These are phyloP conservation scores for Pseudocercospora crystallina DNA, from an alignment of 2,329 filamentous ascomycete species.

Conservation along the genomic window DNA sequence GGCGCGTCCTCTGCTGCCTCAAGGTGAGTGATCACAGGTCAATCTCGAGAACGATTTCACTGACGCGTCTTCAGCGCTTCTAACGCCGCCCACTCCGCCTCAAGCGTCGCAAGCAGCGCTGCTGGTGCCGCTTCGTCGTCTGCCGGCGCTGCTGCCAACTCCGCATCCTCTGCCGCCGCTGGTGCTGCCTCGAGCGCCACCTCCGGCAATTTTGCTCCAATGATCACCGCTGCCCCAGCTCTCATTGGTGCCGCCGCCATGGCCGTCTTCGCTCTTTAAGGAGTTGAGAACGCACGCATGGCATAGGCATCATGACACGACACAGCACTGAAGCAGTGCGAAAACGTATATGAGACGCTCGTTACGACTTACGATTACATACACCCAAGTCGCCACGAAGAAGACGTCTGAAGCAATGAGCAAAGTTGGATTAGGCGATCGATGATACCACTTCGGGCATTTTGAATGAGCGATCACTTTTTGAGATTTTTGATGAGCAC, in stretches of 20 bases:
- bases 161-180: slow-evolving; percentile 9
- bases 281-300: slow-evolving; percentile 40
- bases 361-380: slow-evolving; percentile 19
- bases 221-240: slow-evolving; percentile 35
- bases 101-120: slow-evolving; percentile 14
- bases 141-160: slow-evolving; percentile 11
- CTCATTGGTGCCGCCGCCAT: slow-evolving; percentile 35
- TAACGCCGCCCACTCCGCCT: slow-evolving; percentile 9
- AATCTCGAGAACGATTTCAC: background rate
- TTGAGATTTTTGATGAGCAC: slow-evolving; percentile 5
- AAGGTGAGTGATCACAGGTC: background rate
- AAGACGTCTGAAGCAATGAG: background rate
- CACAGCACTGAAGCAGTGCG: background rate
- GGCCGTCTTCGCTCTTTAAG: slow-evolving; percentile 48
- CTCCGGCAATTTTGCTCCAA: slow-evolving; percentile 24
- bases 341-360: background rate
- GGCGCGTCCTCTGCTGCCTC: slow-evolving; percentile 12
- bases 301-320: slow-evolving; percentile 28
- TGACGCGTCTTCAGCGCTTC: background rate
- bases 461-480: slow-evolving; percentile 8
- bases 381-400: slow-evolving; percentile 9
- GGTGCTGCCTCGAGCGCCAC: slow-evolving; percentile 18
- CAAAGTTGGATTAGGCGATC: slow-evolving; percentile 13
- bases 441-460: slow-evolving; percentile 19
- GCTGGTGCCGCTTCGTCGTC: slow-evolving; percentile 11